Percentiles rank a stretch among this genome's conserved stretches.
Conservation (phyloP, 257 asterid genomes). For the Haberlea rhodopensis region DNA sequence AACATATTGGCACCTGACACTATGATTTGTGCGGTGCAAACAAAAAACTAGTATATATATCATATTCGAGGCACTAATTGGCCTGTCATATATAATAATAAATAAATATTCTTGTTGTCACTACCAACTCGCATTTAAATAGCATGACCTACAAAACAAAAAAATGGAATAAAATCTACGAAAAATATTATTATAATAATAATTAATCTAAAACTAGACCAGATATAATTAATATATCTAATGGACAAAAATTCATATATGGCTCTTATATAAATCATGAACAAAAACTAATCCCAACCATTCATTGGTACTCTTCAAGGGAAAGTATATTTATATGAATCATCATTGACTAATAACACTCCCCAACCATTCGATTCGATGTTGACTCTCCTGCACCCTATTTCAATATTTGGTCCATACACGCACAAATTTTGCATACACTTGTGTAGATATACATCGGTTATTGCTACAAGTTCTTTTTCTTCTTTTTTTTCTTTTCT, state of each 20-base stretch:
- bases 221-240: not conserved
- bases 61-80: constrained; percentile 25
- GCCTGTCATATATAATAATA: constrained; percentile 6
- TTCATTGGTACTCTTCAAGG: constrained; percentile 30
- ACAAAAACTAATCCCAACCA: constrained; percentile 39
- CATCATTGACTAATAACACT: constrained; percentile 29
- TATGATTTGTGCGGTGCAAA: too few species aligned
- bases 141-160: constrained; percentile 23
- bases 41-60: too few species aligned
- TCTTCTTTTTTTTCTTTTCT: too few species aligned
- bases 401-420: constrained; percentile 21
- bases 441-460: not conserved
- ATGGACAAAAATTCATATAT: constrained; percentile 19
- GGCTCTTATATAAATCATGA: constrained; percentile 28
- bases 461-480: not conserved
- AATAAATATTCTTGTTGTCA: constrained; percentile 22
- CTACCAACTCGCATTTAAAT: not conserved
- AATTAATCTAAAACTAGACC: not conserved
- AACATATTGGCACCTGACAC: too few species aligned
- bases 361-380: constrained; percentile 41
- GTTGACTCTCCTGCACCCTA: constrained; percentile 29
- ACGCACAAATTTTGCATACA: not conserved
- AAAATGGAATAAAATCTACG: not conserved
- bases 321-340: constrained; percentile 27
- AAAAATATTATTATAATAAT: not conserved